phyloP scores from a whole-genome alignment of 306 rosid species.

The Benincasa hispida region DNA sequence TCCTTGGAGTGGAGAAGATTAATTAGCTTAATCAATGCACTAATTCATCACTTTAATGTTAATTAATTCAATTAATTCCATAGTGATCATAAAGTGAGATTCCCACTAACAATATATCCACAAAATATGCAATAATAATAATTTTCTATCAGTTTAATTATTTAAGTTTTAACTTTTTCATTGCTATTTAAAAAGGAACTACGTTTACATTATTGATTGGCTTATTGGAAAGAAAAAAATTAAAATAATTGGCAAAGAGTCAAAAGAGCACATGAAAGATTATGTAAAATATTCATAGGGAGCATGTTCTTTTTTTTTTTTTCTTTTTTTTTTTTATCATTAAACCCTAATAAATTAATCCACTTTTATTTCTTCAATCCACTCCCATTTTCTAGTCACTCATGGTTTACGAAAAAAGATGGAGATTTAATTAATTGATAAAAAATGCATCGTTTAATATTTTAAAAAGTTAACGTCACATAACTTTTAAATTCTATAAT shows the following conservation, averaged over 20 bases:
- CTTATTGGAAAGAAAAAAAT: background rate
- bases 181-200: background rate
- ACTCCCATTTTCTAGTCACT: background rate
- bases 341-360: background rate
- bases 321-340: too few species aligned
- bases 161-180: background rate
- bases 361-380: background rate
- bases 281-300: background rate
- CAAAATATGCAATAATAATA: background rate
- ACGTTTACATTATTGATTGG: background rate
- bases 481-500: background rate
- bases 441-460: background rate
- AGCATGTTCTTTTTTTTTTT: background rate
- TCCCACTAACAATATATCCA: background rate
- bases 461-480: background rate
- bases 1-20: background rate
- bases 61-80: background rate
- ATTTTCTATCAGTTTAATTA: background rate
- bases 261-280: background rate
- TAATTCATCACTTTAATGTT: background rate
- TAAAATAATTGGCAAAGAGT: background rate
- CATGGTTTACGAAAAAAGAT: background rate
- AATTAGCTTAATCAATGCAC: background rate
- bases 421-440: background rate
- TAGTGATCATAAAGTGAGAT: background rate